Percentiles rank a stretch among this genome's conserved stretches.
Conservation (phyloP, 1,284 basidiomycete genomes). For the Bjerkandera adusta region DNA sequence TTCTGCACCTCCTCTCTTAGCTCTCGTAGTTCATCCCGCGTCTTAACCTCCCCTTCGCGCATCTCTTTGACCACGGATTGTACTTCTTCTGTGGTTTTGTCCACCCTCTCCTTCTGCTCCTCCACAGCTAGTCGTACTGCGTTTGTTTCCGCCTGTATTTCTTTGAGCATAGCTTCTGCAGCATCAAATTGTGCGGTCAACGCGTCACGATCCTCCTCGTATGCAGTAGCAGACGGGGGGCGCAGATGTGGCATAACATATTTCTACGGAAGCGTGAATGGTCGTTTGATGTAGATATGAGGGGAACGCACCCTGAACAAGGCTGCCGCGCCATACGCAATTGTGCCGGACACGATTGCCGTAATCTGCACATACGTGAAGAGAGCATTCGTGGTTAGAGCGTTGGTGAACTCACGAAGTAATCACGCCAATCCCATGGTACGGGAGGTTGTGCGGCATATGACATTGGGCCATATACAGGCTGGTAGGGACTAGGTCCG, state of each 20-base stretch:
- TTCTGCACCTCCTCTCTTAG: constrained; percentile 90
- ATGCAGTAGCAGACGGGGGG: constrained; percentile 87
- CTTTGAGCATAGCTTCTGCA: constrained; percentile 79
- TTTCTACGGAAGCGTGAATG: constrained; percentile 57
- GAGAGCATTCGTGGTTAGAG: neutral
- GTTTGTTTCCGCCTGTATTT: constrained; percentile 78
- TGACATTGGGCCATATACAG: constrained; percentile 41
- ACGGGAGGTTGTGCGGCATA: constrained; percentile 40
- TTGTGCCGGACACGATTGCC: constrained; percentile 86
- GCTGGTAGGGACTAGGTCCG: constrained; percentile 30
- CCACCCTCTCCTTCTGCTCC: constrained; percentile 78
- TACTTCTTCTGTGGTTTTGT: constrained; percentile 78
- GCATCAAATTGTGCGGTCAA: constrained; percentile 93
- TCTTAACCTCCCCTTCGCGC: constrained; percentile 74
- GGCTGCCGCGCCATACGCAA: constrained; percentile 86
- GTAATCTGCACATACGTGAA: constrained; percentile 70
- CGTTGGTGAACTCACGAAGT: constrained; percentile 65
- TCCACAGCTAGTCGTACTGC: constrained; percentile 79
- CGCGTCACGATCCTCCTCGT: constrained; percentile 85
- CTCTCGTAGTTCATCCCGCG: constrained; percentile 89
- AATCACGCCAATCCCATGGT: constrained; percentile 90
- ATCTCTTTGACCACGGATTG: constrained; percentile 77
- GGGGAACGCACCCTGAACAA: constrained; percentile 69
- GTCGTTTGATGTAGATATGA: neutral
- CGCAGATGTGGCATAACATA: constrained; percentile 90